phyloP scores from a whole-genome alignment of 495 filamentous ascomycete genomes.

The Letharia lupina region DNA sequence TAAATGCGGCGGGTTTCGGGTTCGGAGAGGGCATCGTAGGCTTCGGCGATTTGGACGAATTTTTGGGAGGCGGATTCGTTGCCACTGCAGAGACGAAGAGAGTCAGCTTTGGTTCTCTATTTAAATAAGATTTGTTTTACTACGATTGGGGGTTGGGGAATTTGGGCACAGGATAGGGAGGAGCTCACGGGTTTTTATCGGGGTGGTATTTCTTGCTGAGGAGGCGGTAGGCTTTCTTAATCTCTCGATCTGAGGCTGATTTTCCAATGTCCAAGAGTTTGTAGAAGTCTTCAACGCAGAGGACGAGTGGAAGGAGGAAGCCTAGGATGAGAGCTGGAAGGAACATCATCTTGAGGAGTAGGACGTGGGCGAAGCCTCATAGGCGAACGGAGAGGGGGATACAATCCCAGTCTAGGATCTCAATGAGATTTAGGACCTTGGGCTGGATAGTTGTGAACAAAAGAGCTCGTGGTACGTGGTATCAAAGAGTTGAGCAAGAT shows the following conservation, averaged over 20 bases:
- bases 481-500: background rate
- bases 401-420: no score
- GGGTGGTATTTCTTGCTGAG: constrained; percentile 95
- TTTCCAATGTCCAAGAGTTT: constrained; percentile 81
- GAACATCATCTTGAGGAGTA: constrained; percentile 19
- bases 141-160: background rate
- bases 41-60: constrained; percentile 91
- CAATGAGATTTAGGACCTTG: background rate
- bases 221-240: constrained; percentile 91
- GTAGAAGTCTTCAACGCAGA: constrained; percentile 81
- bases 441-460: background rate
- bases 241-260: constrained; percentile 75
- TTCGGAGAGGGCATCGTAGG: constrained; percentile 88
- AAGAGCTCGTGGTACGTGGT: background rate
- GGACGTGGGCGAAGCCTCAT: constrained; percentile 11
- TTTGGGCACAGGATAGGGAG: background rate
- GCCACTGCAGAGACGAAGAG: constrained; percentile 40
- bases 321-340: constrained; percentile 26
- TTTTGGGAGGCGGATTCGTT: constrained; percentile 77
- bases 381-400: background rate
- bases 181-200: constrained; percentile 91
- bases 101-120: constrained; percentile 4
- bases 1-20: constrained; percentile 79
- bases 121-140: background rate
- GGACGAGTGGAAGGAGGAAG: constrained; percentile 41